These are phyloP conservation scores for Chrysoporthe cubensis DNA, from an alignment of 2,329 filamentous ascomycete species.

Conservation along the genomic window DNA sequence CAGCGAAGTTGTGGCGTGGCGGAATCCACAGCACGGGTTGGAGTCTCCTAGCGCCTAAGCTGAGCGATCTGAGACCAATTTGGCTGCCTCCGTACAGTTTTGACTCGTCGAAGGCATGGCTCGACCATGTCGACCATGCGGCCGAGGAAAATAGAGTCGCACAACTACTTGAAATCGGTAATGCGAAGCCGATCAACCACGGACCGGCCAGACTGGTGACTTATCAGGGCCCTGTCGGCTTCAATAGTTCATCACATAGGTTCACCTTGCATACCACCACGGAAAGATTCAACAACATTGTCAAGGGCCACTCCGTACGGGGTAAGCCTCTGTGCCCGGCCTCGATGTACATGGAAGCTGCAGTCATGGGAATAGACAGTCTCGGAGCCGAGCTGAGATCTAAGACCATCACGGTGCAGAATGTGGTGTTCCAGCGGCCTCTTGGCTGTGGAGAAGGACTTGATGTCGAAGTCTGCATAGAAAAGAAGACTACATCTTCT, in stretches of 20 bases:
- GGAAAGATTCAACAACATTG: background rate
- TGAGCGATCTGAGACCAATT: background rate
- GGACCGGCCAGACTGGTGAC: background rate
- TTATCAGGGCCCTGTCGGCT: background rate
- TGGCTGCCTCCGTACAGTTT: constrained; percentile 1
- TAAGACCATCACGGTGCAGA: background rate
- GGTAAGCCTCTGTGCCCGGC: background rate
- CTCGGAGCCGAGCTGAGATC: background rate
- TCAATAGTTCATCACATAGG: background rate
- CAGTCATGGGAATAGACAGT: background rate
- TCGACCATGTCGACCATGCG: background rate
- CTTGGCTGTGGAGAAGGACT: background rate
- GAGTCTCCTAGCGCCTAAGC: too few species aligned
- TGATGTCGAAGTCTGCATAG: background rate
- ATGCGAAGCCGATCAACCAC: background rate
- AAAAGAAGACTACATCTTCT: background rate
- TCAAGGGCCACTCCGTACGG: too few species aligned
- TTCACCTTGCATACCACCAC: background rate
- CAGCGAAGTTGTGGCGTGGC: too few species aligned
- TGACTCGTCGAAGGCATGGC: background rate
- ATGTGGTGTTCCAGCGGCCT: background rate
- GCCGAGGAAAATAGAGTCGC: background rate
- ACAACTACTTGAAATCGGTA: too few species aligned
- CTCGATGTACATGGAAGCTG: background rate
- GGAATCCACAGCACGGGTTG: too few species aligned